Percentiles rank a stretch among this genome's conserved stretches.
phyloP scores from a whole-genome alignment of 2,329 filamentous ascomycete species.

The Grosmannia huntii region DNA sequence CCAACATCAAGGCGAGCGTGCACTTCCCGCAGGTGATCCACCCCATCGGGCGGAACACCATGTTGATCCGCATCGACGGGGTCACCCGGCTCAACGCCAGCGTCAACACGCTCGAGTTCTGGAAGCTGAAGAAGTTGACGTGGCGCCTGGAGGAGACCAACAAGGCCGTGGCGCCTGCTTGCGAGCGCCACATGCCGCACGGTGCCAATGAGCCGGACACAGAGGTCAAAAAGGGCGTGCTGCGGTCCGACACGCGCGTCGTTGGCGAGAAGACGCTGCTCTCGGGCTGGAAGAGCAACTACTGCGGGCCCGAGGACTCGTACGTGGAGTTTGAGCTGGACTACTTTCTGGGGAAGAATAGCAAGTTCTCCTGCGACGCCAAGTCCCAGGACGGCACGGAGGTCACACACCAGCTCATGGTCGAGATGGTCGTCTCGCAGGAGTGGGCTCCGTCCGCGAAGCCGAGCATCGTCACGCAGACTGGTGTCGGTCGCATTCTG shows the following conservation, averaged over 20 bases:
- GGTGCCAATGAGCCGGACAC: conserved; percentile 25
- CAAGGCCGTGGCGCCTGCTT: conserved; percentile 67
- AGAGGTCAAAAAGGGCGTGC: conserved; percentile 51
- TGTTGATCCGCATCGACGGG: conserved; percentile 75
- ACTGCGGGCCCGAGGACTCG: conserved; percentile 32
- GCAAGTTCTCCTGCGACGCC: conserved; percentile 65
- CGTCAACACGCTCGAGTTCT: conserved; percentile 61
- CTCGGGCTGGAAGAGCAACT: conserved; percentile 76
- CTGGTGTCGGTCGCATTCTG: conserved; percentile 79
- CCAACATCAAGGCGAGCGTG: conserved; percentile 78
- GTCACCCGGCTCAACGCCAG: conserved; percentile 58
- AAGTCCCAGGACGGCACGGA: conserved; percentile 62
- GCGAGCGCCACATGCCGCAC: conserved; percentile 57
- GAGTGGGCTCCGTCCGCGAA: conserved; percentile 68
- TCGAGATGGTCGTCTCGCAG: conserved; percentile 90
- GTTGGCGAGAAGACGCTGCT: conserved; percentile 75
- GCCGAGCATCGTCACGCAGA: conserved; percentile 60
- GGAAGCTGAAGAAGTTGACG: conserved; percentile 81
- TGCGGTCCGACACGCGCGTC: conserved; percentile 62
- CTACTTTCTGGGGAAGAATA: conserved; percentile 46
- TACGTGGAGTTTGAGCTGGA: conserved; percentile 71
- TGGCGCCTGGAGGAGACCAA: conserved; percentile 89
- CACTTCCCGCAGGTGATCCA: conserved; percentile 74
- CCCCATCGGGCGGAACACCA: conserved; percentile 68
- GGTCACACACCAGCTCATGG: conserved; percentile 71